Evolutionary conservation across 805 yeast species (phyloP).

Genomic region (Spathaspora arborariae): DNA sequence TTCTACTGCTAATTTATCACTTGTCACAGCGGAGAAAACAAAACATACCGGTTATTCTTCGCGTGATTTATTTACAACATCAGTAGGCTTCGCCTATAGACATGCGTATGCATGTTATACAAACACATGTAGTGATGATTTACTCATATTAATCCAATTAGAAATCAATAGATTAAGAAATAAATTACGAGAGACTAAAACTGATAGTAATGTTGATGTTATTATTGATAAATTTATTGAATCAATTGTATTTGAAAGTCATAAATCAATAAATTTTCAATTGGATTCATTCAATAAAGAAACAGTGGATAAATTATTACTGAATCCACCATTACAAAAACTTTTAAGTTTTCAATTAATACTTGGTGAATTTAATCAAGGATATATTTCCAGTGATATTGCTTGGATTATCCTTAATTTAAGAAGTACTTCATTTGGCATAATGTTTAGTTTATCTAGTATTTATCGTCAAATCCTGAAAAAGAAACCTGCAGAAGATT

Average conservation of each 20-base stretch:
- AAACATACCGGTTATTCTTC: constrained; percentile 14
- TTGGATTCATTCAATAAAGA: constrained; percentile 64
- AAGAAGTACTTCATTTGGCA: constrained; percentile 67
- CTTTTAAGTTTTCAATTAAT: constrained; percentile 66
- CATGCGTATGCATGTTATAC: constrained; percentile 72
- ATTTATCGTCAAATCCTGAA: constrained; percentile 64
- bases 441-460: constrained; percentile 57
- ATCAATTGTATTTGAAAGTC: constrained; percentile 59
- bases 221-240: constrained; percentile 27
- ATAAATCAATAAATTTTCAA: constrained; percentile 69
- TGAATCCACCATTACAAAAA: constrained; percentile 74
- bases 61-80: constrained; percentile 37
- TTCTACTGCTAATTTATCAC: constrained; percentile 11
- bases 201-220: constrained; percentile 8
- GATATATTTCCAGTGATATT: constrained; percentile 39
- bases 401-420: constrained; percentile 67
- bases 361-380: constrained; percentile 45
- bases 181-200: constrained; percentile 9
- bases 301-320: constrained; percentile 69
- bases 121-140: constrained; percentile 65
- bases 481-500: constrained; percentile 50
- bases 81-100: constrained; percentile 59
- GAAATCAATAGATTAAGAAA: constrained; percentile 32
- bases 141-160: constrained; percentile 51
- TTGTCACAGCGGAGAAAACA: constrained; percentile 19